Evolutionary conservation across 306 rosid genomes (phyloP).

Genomic region (Amphicarpaea edgeworthii): DNA sequence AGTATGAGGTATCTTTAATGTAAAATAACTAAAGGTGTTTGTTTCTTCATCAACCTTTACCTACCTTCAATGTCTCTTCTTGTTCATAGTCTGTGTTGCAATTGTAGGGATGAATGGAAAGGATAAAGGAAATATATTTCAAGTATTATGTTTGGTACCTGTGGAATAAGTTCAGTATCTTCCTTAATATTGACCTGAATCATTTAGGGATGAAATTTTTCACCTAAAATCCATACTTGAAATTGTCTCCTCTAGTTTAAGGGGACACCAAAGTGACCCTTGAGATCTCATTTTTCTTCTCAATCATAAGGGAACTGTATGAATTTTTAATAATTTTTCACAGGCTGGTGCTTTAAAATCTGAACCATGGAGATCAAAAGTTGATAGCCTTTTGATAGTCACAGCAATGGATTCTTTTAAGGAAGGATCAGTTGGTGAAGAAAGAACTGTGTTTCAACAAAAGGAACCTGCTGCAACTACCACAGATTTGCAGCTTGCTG

Average conservation of each 20-base stretch:
- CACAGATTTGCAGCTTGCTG: constrained; percentile 78
- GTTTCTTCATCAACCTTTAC: constrained; percentile 1
- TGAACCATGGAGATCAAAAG: constrained; percentile 68
- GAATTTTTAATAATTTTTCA: constrained; percentile 29
- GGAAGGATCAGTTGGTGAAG: constrained; percentile 59
- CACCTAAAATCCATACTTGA: not conserved
- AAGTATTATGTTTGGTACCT: not conserved
- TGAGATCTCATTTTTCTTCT: constrained; percentile 18
- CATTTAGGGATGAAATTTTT: not conserved
- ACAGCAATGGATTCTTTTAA: constrained; percentile 60
- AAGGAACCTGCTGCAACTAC: constrained; percentile 53
- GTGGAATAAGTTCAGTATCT: not conserved
- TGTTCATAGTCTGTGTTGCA: constrained; percentile 2
- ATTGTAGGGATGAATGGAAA: not conserved
- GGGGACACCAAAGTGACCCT: constrained; percentile 9
- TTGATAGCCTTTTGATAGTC: constrained; percentile 69
- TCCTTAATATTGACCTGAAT: constrained; percentile 1
- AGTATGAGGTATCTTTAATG: constrained; percentile 41
- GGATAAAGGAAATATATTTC: not conserved
- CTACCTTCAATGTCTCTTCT: not conserved
- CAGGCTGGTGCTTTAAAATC: constrained; percentile 80
- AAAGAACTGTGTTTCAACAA: constrained; percentile 52
- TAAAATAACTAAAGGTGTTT: constrained; percentile 16
- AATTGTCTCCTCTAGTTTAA: constrained; percentile 7
- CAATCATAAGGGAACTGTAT: not conserved